Evolutionary conservation across 306 rosid genomes (phyloP).

Genomic region (Rosa rugosa): DNA sequence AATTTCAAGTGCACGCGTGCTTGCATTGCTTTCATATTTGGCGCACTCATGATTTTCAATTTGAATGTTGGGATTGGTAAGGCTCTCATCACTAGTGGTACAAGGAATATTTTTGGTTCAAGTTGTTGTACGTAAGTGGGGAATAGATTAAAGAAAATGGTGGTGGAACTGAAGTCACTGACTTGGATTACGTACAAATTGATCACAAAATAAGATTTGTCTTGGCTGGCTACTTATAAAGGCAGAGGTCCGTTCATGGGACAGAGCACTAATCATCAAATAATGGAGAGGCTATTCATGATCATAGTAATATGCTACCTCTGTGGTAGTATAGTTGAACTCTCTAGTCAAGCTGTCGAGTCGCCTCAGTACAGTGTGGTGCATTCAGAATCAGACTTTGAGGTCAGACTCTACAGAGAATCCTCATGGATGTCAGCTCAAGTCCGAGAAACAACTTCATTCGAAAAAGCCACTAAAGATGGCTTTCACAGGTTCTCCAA

Average conservation of each 20-base stretch:
- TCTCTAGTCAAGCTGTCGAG: constrained; percentile 39
- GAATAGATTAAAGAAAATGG: constrained; percentile 30
- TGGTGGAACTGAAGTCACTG: constrained; percentile 25
- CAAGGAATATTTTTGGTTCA: neutral
- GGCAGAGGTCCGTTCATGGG: neutral
- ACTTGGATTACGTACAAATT: neutral
- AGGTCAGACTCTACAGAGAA: constrained; percentile 66
- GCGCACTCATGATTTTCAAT: constrained; percentile 27
- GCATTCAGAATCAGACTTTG: constrained; percentile 54
- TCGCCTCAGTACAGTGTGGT: constrained; percentile 55
- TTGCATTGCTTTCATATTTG: neutral
- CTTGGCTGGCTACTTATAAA: constrained; percentile 20
- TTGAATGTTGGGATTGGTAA: constrained; percentile 26
- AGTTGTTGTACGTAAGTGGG: constrained; percentile 30
- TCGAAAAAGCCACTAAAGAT: constrained; percentile 48
- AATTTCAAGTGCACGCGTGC: neutral
- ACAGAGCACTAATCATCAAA: constrained; percentile 2
- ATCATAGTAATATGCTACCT: constrained; percentile 25
- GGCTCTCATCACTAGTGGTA: constrained; percentile 3
- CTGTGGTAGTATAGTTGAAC: constrained; percentile 1
- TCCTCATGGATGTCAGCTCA: constrained; percentile 67
- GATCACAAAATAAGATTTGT: neutral
- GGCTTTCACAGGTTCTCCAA: constrained; percentile 75
- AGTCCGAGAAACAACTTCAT: constrained; percentile 47
- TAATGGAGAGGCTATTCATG: constrained; percentile 36